Conservation (phyloP, 1,284 basidiomycete species). For the Psilocybe mexicana region DNA sequence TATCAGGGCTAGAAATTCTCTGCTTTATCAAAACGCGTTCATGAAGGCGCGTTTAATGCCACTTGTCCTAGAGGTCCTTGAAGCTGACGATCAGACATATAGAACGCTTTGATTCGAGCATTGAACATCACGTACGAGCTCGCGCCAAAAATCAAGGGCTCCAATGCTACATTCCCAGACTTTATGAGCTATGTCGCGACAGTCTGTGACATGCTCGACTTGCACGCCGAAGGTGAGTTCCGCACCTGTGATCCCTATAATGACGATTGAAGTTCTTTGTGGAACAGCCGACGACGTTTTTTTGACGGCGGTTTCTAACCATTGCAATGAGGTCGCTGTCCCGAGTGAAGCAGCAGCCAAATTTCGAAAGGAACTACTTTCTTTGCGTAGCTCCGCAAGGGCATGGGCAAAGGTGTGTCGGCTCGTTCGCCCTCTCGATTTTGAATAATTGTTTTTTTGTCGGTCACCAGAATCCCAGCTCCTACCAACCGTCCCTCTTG, state of each 20-base stretch:
- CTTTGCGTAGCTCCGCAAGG: slow-evolving; percentile 7
- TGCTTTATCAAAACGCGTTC: slow-evolving; percentile 27
- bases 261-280: neutral
- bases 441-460: neutral
- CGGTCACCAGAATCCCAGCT: slow-evolving; percentile 7
- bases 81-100: neutral
- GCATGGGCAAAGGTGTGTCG: slow-evolving; percentile 23
- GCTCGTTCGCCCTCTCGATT: neutral
- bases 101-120: slow-evolving; percentile 30
- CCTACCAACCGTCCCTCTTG: slow-evolving; percentile 12
- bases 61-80: neutral
- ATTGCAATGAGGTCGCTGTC: slow-evolving; percentile 3
- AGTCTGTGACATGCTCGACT: slow-evolving; percentile 24
- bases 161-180: slow-evolving; percentile 14
- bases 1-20: slow-evolving; percentile 21
- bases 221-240: slow-evolving; percentile 25
- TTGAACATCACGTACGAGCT: slow-evolving; percentile 25
- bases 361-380: slow-evolving; percentile 1
- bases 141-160: slow-evolving; percentile 17
- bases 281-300: slow-evolving; percentile 28
- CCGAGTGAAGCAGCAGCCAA: neutral
- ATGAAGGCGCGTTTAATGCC: slow-evolving; percentile 23
- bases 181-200: slow-evolving; percentile 27
- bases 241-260: neutral
- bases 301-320: slow-evolving; percentile 15